These are phyloP conservation scores for Fagopyrum esculentum DNA, from an alignment of 148 eudicot genomes.

Conservation along the genomic window DNA sequence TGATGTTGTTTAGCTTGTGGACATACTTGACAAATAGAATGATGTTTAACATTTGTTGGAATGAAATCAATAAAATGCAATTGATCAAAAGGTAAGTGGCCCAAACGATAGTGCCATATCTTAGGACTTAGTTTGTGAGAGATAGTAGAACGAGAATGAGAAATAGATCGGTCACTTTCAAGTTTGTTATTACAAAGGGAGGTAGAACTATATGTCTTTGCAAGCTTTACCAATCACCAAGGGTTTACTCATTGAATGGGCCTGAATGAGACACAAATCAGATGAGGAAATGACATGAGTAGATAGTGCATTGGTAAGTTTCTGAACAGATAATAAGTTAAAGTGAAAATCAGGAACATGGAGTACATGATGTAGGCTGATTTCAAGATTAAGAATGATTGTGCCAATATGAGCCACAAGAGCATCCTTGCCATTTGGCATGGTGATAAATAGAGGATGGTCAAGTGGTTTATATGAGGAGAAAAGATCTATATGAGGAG, in stretches of 20 bases:
- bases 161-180: too few relatives aligned
- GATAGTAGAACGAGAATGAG: too few relatives aligned
- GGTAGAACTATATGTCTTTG: too few relatives aligned
- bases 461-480: neutral
- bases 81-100: too few relatives aligned
- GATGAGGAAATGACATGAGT: neutral
- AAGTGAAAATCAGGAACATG: constrained; percentile 10
- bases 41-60: too few relatives aligned
- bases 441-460: neutral
- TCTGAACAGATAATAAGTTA: neutral
- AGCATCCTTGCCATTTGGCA: neutral
- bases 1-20: too few relatives aligned
- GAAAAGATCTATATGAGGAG: neutral
- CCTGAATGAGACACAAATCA: neutral
- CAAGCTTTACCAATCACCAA: neutral
- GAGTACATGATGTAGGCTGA: neutral
- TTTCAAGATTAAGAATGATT: neutral
- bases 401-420: neutral
- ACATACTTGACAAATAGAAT: too few relatives aligned
- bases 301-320: neutral
- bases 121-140: neutral
- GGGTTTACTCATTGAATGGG: neutral
- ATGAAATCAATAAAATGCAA: too few relatives aligned
- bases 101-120: too few relatives aligned
- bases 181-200: too few relatives aligned